Base-by-base conservation (phyloP, 495 filamentous ascomycete genomes). In the Penicillium malachiteum region DNA sequence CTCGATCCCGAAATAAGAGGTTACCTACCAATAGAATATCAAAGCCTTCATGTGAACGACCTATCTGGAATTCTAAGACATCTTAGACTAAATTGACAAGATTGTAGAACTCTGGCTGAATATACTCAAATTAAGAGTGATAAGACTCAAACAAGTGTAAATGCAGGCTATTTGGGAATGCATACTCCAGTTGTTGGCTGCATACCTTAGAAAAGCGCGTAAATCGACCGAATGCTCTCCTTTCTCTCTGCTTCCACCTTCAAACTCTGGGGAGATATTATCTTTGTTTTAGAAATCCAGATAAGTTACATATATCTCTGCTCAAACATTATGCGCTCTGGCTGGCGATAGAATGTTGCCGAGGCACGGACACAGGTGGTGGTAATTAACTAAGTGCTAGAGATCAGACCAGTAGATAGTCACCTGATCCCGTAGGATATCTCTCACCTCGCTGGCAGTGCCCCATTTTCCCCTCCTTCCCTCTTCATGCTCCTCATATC, bases 261-360 rank as follows among this genome's bases (percentile, higher is more conserved):
- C 14, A 1, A 50, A 6, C 17, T 37, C 41, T 8, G 10, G 40
- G 50, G 38, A 40, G n/a, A 7, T n/a, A 40, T 40, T 13, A 40
- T 40, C 31, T 12, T 41, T 17, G 35, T 59, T 51, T 18, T 45
- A 16, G 17, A 54, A 61, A n/a, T 53, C 42, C 31, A 78, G 63
- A 51, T 75, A 68, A 33, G 33, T 48, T 7, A 71, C 53, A 41
- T 72, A 78, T 18, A 66, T 65, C 18, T 65, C 53, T 39, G 70
- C 64, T 35, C 48, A 74, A 41, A 21, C n/a, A 16, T 40, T 76
- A 56, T 48, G 73, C 62, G 18, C 61, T 66, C 6, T 40, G 17
- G 11, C 31, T 41, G 10, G 44, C n/a, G 21, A 67, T 50, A 8
- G 71, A 74, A 45, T 70, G 50, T 34, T 57, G 41, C 49, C 57